Conservation (phyloP, 768 basidiomycete species). For the Podaxis carcinomalis region DNA sequence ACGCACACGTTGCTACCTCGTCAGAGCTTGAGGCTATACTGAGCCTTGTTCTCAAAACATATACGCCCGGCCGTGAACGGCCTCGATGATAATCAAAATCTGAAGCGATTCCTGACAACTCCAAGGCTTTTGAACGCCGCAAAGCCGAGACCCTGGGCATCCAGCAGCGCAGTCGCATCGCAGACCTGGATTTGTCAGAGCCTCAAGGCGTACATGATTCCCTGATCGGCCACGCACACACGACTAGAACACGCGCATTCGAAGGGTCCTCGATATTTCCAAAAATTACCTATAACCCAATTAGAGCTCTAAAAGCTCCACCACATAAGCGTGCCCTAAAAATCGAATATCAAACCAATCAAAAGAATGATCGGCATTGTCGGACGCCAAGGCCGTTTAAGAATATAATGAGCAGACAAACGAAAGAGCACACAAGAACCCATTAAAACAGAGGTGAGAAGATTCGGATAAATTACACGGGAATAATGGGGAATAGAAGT, state of each 20-base stretch:
- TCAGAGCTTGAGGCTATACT: not conserved
- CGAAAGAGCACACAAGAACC: not conserved
- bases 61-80: not conserved
- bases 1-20: not conserved
- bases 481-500: not conserved
- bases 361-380: not conserved
- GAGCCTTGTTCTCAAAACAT: not conserved
- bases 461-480: not conserved
- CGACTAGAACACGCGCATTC: constrained; percentile 6
- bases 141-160: not conserved
- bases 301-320: not conserved
- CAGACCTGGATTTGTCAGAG: not conserved
- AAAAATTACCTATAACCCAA: not conserved
- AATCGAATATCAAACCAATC: not conserved
- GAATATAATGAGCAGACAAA: not conserved
- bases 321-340: not conserved
- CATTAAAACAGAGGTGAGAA: not conserved
- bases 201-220: not conserved
- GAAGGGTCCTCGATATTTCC: not conserved
- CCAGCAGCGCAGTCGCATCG: not conserved
- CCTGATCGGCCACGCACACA: not conserved
- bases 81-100: not conserved
- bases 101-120: not conserved
- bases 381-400: not conserved
- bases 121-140: not conserved